Base-by-base conservation (phyloP, 2,329 filamentous ascomycete genomes). In the Aspergillus costaricaensis region DNA sequence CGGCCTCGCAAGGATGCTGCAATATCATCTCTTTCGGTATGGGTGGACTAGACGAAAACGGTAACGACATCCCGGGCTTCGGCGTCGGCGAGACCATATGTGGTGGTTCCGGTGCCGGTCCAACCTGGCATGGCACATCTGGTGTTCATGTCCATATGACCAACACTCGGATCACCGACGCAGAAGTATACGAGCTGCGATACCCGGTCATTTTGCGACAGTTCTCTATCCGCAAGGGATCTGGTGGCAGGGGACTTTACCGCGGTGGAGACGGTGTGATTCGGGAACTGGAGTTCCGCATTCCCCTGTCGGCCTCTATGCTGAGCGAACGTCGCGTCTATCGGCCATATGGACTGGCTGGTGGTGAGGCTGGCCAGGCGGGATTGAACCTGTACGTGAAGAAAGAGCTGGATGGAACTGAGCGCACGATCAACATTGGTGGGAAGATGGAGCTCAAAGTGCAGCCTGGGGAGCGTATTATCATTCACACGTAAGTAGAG, bases 11-110 rank as follows among this genome's bases (percentile, higher is more conserved):
- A 71, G 91, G 91, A 53, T 89, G 91, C 76, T 91, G 88, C 75
- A 95, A 95, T 76, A 94, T 94, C 73, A 82, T 95, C 5, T 94
- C 91, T 0, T 95, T 95, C 70, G 91, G 90, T 62, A 74, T 62
- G 3, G 91, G 91, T 68, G 90, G 90, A 47, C 88, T 89, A 62
- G 75, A 83, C 27, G 81, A 82, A 4, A 79, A 83, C 52, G 82
- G 85, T 57, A 82, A 83, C 5, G 68, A 71, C 17, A 81, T 86
- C n/a, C 86, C 86, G 36, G 91, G 91, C 0, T 95, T 95, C 71
- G 91, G 91, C 8, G 94, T 94, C 79, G 94, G 94, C 74, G 91
- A 95, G 75, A 95, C 91, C 2, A 94, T 95, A 62, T 90, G 91
- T 0, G 91, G 91, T 43, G 91, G 91, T 2, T 88, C 85, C 47